Conservation (phyloP, 176 grass and related monocot species). For the Thalia dealbata region DNA sequence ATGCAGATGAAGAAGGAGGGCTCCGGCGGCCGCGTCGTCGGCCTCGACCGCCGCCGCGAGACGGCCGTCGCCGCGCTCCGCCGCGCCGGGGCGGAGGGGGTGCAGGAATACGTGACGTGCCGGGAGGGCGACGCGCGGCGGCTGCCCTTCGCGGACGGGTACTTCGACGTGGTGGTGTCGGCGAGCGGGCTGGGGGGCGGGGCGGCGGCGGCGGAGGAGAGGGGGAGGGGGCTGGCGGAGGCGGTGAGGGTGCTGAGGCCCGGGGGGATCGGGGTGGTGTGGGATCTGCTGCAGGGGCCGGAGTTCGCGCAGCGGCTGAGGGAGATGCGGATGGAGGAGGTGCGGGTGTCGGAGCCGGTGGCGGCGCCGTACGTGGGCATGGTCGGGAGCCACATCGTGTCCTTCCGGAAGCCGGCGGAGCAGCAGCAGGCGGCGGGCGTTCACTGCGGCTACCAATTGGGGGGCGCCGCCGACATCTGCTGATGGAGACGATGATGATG, state of each 20-base stretch:
- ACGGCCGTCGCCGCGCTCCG: slow-evolving; percentile 13
- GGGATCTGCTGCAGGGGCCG: slow-evolving; percentile 1
- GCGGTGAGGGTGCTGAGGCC: slow-evolving; percentile 13
- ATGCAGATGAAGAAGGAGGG: slow-evolving; percentile 21
- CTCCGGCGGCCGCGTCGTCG: slow-evolving; percentile 2
- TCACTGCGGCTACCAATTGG: too few relatives aligned
- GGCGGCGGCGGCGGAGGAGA: not conserved
- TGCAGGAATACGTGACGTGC: slow-evolving; percentile 18
- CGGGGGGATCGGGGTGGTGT: slow-evolving; percentile 17
- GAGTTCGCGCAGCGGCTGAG: slow-evolving; percentile 9
- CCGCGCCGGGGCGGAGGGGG: slow-evolving; percentile 6
- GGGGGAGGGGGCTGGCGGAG: slow-evolving; percentile 8
- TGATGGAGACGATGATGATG: not conserved
- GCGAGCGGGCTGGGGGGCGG: not conserved
- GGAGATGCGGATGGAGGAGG: slow-evolving; percentile 15
- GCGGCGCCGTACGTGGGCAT: not conserved
- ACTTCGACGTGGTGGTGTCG: slow-evolving; percentile 19
- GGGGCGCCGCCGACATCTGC: not conserved
- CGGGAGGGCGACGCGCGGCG: slow-evolving; percentile 18
- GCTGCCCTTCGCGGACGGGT: slow-evolving; percentile 15
- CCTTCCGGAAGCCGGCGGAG: slow-evolving; percentile 16
- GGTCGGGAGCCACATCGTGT: slow-evolving; percentile 12
- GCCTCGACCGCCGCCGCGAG: slow-evolving; percentile 11
- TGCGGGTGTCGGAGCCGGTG: slow-evolving; percentile 2
- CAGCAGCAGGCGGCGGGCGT: not conserved